Conservation (phyloP, 306 rosid species). For the Gastrolobium bilobum region DNA sequence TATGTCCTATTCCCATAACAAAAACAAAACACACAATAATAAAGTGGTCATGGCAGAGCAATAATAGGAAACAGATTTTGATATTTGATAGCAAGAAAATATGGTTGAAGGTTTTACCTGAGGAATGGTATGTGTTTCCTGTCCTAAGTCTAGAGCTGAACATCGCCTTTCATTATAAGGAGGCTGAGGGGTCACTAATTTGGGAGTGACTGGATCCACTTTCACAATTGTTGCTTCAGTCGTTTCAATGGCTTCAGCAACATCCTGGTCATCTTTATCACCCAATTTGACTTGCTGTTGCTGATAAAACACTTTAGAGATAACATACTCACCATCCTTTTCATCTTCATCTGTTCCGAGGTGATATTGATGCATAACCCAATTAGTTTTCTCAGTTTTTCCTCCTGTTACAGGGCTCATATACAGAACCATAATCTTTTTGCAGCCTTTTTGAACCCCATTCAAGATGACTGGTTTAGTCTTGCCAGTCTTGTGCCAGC, state of each 20-base stretch:
- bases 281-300: slow-evolving; percentile 66
- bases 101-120: slow-evolving; percentile 59
- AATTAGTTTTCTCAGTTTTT: slow-evolving; percentile 81
- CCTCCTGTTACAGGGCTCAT: slow-evolving; percentile 63
- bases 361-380: slow-evolving; percentile 98
- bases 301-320: slow-evolving; percentile 83
- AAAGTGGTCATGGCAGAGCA: not conserved
- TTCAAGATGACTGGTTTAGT: slow-evolving; percentile 78
- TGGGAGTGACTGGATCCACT: slow-evolving; percentile 85
- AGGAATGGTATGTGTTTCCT: slow-evolving; percentile 45
- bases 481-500: slow-evolving; percentile 95
- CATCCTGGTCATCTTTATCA: slow-evolving; percentile 64
- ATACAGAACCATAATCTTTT: slow-evolving; percentile 92
- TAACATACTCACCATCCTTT: slow-evolving; percentile 73
- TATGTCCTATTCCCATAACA: slow-evolving; percentile 17
- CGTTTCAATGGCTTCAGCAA: slow-evolving; percentile 57
- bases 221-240: slow-evolving; percentile 45
- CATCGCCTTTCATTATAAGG: slow-evolving; percentile 55
- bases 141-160: slow-evolving; percentile 57
- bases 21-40: slow-evolving; percentile 13
- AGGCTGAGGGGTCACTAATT: slow-evolving; percentile 75
- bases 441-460: slow-evolving; percentile 77
- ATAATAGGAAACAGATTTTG: slow-evolving; percentile 11
- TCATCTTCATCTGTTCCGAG: slow-evolving; percentile 83
- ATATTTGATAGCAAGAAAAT: slow-evolving; percentile 29